phyloP scores from a whole-genome alignment of 164 flowering plant genomes.

The Sextonia rubra region DNA sequence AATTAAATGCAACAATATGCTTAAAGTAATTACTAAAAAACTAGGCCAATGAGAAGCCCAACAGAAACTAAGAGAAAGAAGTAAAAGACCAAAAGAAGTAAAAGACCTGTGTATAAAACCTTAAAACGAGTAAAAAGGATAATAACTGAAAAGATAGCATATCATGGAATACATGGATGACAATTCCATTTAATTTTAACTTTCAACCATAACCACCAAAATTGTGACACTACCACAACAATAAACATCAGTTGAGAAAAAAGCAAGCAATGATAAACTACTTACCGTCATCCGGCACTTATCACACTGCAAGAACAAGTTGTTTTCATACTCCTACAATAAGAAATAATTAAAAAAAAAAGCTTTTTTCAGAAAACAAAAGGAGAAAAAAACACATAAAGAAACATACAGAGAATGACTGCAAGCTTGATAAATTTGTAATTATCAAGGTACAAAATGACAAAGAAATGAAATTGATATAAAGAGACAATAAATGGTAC shows the following conservation, averaged over 20 bases:
- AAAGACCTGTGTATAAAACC: not conserved
- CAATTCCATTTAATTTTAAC: not conserved
- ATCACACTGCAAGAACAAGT: slow-evolving; percentile 94
- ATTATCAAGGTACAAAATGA: not conserved
- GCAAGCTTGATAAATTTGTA: not conserved
- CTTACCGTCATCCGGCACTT: slow-evolving; percentile 98
- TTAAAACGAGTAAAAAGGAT: not conserved
- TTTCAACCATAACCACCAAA: not conserved
- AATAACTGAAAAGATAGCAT: not conserved
- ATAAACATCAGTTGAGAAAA: not conserved
- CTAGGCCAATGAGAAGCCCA: not conserved
- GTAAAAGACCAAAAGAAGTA: not conserved
- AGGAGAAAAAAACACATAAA: slow-evolving; percentile 1
- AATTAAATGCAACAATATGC: not conserved
- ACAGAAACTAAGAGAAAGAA: not conserved
- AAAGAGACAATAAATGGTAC: not conserved
- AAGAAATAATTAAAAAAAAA: not conserved
- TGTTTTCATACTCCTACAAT: slow-evolving; percentile 84
- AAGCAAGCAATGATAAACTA: slow-evolving; percentile 5
- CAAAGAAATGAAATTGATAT: not conserved
- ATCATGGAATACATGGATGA: not conserved
- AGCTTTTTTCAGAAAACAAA: not conserved
- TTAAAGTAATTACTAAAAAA: not conserved
- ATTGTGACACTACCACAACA: not conserved
- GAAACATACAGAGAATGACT: not conserved